Base-by-base conservation (phyloP, 257 asterid genomes). In the Solanum habrochaites region DNA sequence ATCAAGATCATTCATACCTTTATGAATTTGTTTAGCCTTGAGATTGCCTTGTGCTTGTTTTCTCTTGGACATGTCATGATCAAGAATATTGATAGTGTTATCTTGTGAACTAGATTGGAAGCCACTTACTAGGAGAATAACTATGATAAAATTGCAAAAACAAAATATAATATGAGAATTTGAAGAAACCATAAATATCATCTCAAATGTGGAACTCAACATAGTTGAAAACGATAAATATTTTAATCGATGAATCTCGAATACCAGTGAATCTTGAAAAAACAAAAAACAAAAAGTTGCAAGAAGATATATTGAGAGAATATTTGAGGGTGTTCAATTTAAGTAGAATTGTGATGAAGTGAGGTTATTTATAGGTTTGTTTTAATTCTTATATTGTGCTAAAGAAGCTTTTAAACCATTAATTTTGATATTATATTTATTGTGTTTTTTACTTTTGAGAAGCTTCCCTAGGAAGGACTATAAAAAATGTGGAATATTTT, bases 131-230 rank as follows among this genome's bases (percentile, higher is more conserved):
- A 96, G 89, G 35, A 96, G 88, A 84, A 94, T 18, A 49, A 86
- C 93, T 13, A 93, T 93, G 89, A 96, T 91, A 74, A 95, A 86
- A 89, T 95, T 94, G 88, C 93, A 94, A 62, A 93, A 90, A 83
- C 95, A 94, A 85, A 95, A 95, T 70, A 90, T 90, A 56, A 91
- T 87, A 8, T 87, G 93, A 87, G 98, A 91, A 82, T 92, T 91
- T 47, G 95, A 92, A 87, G 94, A 88, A 40, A 92, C 95, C 11
- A 91, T 45, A 85, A 75, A 77, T 92, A 96, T 89, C 86, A 92
- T 77, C 74, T 93, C 95, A 49, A 90, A 42, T 31, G 93, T 91
- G 47, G 91, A 90, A 83, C 82, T 83, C 92, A 93, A 72, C 95
- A 93, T 93, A 80, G 43, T 90, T 49, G 18, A 27, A 47, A 78